Evolutionary conservation across 495 filamentous ascomycete genomes (phyloP).

Genomic region (Cercophora samala): DNA sequence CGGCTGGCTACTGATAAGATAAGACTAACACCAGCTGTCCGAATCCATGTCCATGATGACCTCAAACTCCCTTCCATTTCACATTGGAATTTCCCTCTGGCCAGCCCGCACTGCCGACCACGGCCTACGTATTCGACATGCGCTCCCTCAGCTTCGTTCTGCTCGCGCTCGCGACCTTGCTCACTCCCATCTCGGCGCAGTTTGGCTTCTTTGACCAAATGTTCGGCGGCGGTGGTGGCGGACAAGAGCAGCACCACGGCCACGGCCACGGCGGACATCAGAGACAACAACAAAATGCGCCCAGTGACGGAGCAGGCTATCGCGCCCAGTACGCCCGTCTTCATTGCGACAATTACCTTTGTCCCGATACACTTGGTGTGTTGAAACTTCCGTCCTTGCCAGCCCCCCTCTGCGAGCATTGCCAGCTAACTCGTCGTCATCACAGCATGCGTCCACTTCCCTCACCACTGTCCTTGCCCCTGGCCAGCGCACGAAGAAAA

Average conservation of each 20-base stretch:
- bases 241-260: slow-evolving; percentile 31
- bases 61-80: background rate
- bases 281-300: slow-evolving; percentile 67
- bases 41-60: background rate
- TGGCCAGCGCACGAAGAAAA: slow-evolving; percentile 83
- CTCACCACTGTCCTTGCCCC: slow-evolving; percentile 89
- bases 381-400: background rate
- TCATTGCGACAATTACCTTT: slow-evolving; percentile 86
- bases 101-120: background rate
- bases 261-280: slow-evolving; percentile 36
- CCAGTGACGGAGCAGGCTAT: slow-evolving; percentile 76
- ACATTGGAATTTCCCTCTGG: background rate
- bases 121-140: slow-evolving; percentile 21
- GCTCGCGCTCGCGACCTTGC: slow-evolving; percentile 27
- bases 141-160: slow-evolving; percentile 33
- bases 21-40: slow-evolving; percentile 21
- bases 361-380: slow-evolving; percentile 72
- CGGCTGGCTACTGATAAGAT: slow-evolving; percentile 31
- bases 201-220: slow-evolving; percentile 89
- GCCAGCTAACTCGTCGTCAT: background rate
- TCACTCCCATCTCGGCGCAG: slow-evolving; percentile 49
- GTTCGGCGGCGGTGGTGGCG: slow-evolving; percentile 48
- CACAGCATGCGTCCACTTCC: slow-evolving; percentile 80
- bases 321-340: slow-evolving; percentile 65
- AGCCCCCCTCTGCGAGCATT: background rate